Evolutionary conservation across 1,139 yeast genomes (phyloP), one percentile per base, ranked within the genome.

Genomic region (Chernovozyma sophiae-reginae): DNA sequence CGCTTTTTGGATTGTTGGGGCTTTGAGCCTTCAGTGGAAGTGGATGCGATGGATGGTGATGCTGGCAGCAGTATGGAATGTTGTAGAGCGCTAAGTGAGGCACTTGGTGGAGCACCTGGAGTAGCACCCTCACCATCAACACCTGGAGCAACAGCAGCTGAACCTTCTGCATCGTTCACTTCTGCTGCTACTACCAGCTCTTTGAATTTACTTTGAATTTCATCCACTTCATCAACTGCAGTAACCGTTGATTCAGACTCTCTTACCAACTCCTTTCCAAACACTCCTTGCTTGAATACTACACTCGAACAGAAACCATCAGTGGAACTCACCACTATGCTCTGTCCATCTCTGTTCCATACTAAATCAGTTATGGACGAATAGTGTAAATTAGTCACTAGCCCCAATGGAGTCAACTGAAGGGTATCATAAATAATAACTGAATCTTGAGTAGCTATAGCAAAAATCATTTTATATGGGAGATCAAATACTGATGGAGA

Each of bases 401-500:
- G 65, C 6, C 92, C 94, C 28, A 92, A 53, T 1, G 97, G 95
- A 40, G 70, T 60, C 24, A 70, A 53, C 28, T 71, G 68, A 44
- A 79, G 84, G 0, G 97, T 90, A 46, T 87, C 95, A 58, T 87
- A 94, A 2, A 94, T 63, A 11, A 84, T 55, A 10, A 92, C 81
- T n/a, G 92, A 74, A 52, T 87, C 96, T 41, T 86, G 89, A 0
- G 97, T 90, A 0, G 97, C 97, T 22, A 94, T 83, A 0, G 97
- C 98, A 63, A 86, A 90, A 0, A 90, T 62, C 77, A 92, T 76
- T 41, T 86, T 74, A 52, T 92, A 89, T 0, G 86, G 83, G 30
- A 87, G 60, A 4, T 66, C 60, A 45, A 83, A 75, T 4, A 56
- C 54, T 3, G 45, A 37, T n/a, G n/a, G n/a, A 12, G 32, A 20